These are phyloP conservation scores for Ustilago sp. DNA, from an alignment of 1,284 basidiomycete genomes.

Conservation along the genomic window DNA sequence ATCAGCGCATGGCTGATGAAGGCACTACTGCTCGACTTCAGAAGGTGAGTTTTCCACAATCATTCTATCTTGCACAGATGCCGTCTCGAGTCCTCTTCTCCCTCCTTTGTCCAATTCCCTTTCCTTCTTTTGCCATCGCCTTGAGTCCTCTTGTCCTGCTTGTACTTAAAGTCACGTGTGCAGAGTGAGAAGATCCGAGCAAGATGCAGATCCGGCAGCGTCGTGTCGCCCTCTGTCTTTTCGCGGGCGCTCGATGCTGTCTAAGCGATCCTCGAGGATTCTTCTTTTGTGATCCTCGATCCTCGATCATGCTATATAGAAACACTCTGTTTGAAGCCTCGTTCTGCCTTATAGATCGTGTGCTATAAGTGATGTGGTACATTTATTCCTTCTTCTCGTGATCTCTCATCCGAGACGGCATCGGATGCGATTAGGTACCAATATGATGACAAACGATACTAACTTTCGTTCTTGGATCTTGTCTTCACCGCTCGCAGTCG, in stretches of 20 bases:
- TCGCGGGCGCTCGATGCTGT: conserved; percentile 37
- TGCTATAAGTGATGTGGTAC: conserved; percentile 62
- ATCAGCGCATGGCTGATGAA: conserved; percentile 97
- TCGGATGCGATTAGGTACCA: background rate
- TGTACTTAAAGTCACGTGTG: background rate
- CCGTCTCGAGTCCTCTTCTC: conserved; percentile 3
- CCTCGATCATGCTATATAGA: conserved; percentile 43
- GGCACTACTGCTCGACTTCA: conserved; percentile 92
- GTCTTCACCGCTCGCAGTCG: conserved; percentile 74
- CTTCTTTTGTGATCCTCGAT: conserved; percentile 17
- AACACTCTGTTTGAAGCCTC: conserved; percentile 67
- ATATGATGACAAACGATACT: conserved; percentile 26
- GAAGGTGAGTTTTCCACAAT: conserved; percentile 75
- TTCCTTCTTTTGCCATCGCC: conserved; percentile 13
- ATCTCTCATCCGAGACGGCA: background rate
- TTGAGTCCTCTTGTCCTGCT: background rate
- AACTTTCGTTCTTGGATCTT: conserved; percentile 3
- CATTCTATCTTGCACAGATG: background rate
- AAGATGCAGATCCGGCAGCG: conserved; percentile 41
- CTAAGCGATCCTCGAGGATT: conserved; percentile 19
- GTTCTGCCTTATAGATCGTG: conserved; percentile 56
- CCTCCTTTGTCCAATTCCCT: conserved; percentile 1
- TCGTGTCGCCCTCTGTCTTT: conserved; percentile 21
- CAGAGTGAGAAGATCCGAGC: background rate
- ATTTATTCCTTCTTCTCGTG: conserved; percentile 12